Evolutionary conservation across 768 basidiomycete genomes (phyloP).

Genomic region (Tulasnella calospora): DNA sequence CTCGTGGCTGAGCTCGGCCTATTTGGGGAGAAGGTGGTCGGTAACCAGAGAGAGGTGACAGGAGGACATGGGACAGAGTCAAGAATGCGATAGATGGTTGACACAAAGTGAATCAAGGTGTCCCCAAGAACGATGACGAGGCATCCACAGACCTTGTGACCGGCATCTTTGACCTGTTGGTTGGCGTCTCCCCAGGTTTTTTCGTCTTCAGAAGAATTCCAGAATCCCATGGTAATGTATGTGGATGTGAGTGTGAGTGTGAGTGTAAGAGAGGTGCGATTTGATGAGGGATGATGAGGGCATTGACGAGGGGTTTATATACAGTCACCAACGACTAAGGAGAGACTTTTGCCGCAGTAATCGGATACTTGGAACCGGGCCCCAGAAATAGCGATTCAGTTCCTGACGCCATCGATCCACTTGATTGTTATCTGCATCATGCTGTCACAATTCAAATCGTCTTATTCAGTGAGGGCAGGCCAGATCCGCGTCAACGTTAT

Average conservation of each 20-base stretch:
- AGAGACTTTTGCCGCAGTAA: neutral
- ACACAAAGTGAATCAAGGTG: neutral
- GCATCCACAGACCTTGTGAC: constrained; percentile 16
- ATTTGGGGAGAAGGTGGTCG: neutral
- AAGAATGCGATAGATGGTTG: neutral
- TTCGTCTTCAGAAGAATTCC: constrained; percentile 6
- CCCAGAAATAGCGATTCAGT: neutral
- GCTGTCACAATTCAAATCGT: neutral
- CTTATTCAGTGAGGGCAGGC: neutral
- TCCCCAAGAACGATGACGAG: neutral
- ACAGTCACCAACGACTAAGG: neutral
- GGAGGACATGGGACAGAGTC: neutral
- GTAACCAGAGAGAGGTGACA: neutral
- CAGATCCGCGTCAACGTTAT: neutral
- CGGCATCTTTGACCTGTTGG: constrained; percentile 11
- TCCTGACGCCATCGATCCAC: neutral
- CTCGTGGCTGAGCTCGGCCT: constrained; percentile 27
- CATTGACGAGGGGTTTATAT: neutral
- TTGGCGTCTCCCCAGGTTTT: neutral
- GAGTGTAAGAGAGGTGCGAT: neutral
- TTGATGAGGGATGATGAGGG: neutral
- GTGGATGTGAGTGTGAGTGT: neutral
- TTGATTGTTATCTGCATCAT: neutral
- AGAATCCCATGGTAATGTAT: constrained; percentile 17
- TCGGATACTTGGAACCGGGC: neutral